phyloP scores from a whole-genome alignment of 208 protist species.

The Tritrichomonas musculus region DNA sequence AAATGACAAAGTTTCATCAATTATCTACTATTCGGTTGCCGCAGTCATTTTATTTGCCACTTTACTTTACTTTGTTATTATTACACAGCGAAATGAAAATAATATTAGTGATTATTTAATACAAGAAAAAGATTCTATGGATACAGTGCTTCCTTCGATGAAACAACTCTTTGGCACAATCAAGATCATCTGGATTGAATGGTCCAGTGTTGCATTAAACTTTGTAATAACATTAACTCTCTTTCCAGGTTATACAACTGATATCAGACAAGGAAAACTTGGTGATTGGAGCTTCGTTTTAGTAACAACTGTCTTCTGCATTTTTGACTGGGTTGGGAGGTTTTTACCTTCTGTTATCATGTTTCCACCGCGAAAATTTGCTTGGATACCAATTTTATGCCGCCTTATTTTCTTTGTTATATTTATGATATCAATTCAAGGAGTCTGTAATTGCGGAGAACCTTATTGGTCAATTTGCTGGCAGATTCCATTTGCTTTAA shows the following conservation, averaged over 20 bases:
- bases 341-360: neutral
- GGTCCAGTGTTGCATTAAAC: neutral
- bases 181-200: neutral
- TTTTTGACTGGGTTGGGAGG: neutral
- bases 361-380: neutral
- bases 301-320: neutral
- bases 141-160: too few species aligned
- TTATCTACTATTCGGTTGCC: neutral
- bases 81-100: neutral
- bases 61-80: neutral
- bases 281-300: neutral
- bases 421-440: neutral
- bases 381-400: neutral
- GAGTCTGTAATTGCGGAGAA: neutral
- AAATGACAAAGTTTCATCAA: neutral
- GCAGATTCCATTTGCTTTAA: constrained; percentile 5
- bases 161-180: neutral
- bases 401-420: neutral
- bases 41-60: neutral
- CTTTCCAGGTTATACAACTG: neutral
- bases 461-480: neutral
- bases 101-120: too few species aligned
- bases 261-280: neutral
- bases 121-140: too few species aligned
- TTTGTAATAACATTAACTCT: neutral